Conservation (phyloP, 306 rosid genomes). For the Gillenia trifoliata region DNA sequence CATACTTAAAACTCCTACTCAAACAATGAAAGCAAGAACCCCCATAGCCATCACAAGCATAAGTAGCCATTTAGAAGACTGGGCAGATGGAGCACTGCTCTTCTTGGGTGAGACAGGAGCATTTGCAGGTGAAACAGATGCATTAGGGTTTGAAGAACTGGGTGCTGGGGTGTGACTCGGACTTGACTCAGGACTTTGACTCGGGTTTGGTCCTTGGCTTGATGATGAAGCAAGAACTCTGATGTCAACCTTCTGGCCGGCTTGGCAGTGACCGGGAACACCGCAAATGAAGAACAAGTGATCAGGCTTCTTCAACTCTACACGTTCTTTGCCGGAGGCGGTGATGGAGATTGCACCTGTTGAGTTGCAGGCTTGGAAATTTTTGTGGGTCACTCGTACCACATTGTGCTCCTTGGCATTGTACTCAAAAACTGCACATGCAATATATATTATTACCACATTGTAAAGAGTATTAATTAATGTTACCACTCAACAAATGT, state of each 20-base stretch:
- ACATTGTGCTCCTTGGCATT: constrained; percentile 16
- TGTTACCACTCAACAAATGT: too few relatives aligned
- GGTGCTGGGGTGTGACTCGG: neutral
- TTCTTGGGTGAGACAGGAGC: neutral
- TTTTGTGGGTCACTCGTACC: constrained; percentile 14
- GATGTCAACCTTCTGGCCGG: constrained; percentile 34
- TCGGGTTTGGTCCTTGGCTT: neutral
- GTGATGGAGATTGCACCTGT: constrained; percentile 4
- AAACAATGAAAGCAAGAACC: neutral
- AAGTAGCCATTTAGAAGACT: neutral
- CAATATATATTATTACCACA: neutral
- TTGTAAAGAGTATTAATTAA: too few relatives aligned
- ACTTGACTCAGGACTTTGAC: neutral
- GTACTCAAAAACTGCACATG: constrained; percentile 27
- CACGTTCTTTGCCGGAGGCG: constrained; percentile 19
- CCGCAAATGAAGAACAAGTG: constrained; percentile 33
- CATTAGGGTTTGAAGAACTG: neutral
- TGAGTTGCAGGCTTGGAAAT: constrained; percentile 21
- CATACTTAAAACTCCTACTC: neutral
- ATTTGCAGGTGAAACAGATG: neutral
- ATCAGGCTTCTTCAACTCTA: constrained; percentile 8
- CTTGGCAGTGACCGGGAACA: constrained; percentile 22
- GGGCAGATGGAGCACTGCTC: neutral
- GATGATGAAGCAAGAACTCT: constrained; percentile 2
- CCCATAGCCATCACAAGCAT: neutral